Percentiles rank a stretch among this genome's conserved stretches.
phyloP scores from a whole-genome alignment of 2,329 filamentous ascomycete genomes.

The Dactylellina drechsleri region DNA sequence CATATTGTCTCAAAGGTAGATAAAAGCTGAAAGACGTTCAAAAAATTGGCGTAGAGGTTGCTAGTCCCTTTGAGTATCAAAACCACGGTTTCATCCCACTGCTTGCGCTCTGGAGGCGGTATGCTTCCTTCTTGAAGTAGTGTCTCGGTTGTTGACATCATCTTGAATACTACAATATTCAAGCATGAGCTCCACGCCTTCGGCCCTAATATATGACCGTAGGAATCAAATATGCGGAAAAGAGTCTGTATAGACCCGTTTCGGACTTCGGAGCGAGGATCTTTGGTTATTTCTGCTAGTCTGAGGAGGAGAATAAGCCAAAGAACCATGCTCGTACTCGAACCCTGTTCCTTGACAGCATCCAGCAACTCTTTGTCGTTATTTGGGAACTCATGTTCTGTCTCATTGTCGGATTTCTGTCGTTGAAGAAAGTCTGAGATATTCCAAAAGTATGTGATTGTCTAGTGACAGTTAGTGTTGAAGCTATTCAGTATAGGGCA shows the following conservation, averaged over 20 bases:
- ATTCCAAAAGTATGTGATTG: conserved; percentile 95
- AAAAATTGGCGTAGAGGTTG: conserved; percentile 77
- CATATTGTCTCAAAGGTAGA: conserved; percentile 77
- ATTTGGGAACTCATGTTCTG: conserved; percentile 63
- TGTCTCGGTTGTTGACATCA: conserved; percentile 63
- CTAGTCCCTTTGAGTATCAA: conserved; percentile 79
- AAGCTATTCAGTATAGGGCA: conserved; percentile 22
- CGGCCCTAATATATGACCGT: conserved; percentile 80
- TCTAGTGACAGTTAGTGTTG: conserved; percentile 64
- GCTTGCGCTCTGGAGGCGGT: conserved; percentile 61
- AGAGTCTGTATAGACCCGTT: conserved; percentile 91
- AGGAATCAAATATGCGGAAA: conserved; percentile 89
- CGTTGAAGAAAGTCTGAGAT: conserved; percentile 82
- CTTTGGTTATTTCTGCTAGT: conserved; percentile 76
- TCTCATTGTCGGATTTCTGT: conserved; percentile 58
- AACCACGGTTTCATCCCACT: conserved; percentile 80
- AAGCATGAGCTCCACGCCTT: conserved; percentile 86
- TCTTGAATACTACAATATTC: conserved; percentile 80
- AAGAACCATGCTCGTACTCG: conserved; percentile 75
- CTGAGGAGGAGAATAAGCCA: conserved; percentile 81
- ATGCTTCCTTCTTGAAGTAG: conserved; percentile 59
- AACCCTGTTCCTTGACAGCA: conserved; percentile 70
- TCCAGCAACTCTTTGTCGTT: conserved; percentile 69
- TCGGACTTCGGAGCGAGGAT: conserved; percentile 77
- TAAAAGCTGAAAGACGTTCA: conserved; percentile 75